These are phyloP conservation scores for Boletus barrowsii DNA, from an alignment of 768 basidiomycete genomes.

Conservation along the genomic window DNA sequence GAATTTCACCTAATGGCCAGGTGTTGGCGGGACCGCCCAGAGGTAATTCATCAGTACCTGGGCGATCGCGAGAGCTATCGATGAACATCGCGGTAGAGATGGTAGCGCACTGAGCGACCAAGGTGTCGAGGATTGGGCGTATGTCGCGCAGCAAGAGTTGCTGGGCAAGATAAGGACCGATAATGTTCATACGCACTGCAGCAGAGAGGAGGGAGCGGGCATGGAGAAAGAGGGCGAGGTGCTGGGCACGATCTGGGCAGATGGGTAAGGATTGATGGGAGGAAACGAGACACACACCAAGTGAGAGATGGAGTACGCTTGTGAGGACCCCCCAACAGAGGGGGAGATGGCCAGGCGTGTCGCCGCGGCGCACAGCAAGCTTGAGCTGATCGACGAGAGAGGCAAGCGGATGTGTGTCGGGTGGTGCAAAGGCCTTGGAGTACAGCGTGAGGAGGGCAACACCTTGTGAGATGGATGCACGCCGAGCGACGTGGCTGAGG, in stretches of 20 bases:
- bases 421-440: slow-evolving; percentile 74
- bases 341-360: slow-evolving; percentile 78
- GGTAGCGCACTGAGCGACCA: slow-evolving; percentile 43
- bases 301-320: slow-evolving; percentile 65
- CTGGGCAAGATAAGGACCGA: slow-evolving; percentile 92
- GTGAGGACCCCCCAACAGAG: slow-evolving; percentile 89
- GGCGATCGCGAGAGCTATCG: neutral
- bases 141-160: slow-evolving; percentile 77
- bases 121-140: slow-evolving; percentile 59
- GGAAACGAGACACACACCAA: slow-evolving; percentile 47
- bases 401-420: slow-evolving; percentile 9
- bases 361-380: slow-evolving; percentile 58
- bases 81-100: slow-evolving; percentile 48
- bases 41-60: slow-evolving; percentile 17
- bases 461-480: slow-evolving; percentile 90
- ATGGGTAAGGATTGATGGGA: slow-evolving; percentile 1
- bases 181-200: slow-evolving; percentile 83
- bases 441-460: slow-evolving; percentile 89
- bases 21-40: slow-evolving; percentile 75
- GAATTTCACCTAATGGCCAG: slow-evolving; percentile 94
- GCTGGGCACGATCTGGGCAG: slow-evolving; percentile 69
- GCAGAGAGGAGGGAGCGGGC: slow-evolving; percentile 88
- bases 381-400: slow-evolving; percentile 68
- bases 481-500: slow-evolving; percentile 82
- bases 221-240: slow-evolving; percentile 91